Evolutionary conservation across 2,329 filamentous ascomycete genomes (phyloP).

Genomic region (Ascomycota sp.): DNA sequence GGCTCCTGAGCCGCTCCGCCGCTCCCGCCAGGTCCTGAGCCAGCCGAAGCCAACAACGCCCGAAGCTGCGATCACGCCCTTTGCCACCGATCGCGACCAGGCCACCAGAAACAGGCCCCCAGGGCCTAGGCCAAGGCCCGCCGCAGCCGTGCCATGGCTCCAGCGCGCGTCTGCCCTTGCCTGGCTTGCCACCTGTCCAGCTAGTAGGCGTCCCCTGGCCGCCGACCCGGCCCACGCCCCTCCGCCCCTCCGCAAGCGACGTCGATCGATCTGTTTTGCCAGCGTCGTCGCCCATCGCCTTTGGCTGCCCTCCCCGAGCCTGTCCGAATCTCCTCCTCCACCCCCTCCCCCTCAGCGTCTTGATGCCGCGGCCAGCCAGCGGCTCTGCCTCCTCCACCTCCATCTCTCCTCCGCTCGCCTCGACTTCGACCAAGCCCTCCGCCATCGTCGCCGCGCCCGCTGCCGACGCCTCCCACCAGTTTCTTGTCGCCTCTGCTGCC

Average conservation of each 20-base stretch:
- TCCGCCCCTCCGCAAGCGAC: too few species aligned
- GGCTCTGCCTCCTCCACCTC: conserved; percentile 3
- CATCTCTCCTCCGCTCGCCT: conserved; percentile 2
- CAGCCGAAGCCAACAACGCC: not conserved
- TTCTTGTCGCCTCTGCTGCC: too few species aligned
- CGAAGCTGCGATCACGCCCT: conserved; percentile 11
- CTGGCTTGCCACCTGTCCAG: not conserved
- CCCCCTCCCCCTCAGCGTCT: conserved; percentile 10
- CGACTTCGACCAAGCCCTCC: not conserved
- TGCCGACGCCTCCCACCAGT: not conserved
- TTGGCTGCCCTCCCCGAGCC: not conserved
- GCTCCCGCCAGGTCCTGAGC: too few species aligned
- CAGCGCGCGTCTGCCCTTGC: too few species aligned
- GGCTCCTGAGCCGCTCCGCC: too few species aligned
- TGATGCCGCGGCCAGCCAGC: conserved; percentile 10
- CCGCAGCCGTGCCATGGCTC: too few species aligned
- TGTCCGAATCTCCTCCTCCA: too few species aligned
- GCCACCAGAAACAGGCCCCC: not conserved
- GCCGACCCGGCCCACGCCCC: too few species aligned
- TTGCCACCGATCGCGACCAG: not conserved
- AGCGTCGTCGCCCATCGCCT: not conserved
- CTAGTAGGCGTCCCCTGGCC: too few species aligned
- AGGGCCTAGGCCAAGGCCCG: conserved; percentile 1
- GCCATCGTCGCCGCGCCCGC: not conserved
- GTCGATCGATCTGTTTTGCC: not conserved